A percentile compares a stretch with the other conserved stretches of the same genome.
Evolutionary conservation across 768 basidiomycete species (phyloP).

Genomic region (Psilocybe subaeruginosa): DNA sequence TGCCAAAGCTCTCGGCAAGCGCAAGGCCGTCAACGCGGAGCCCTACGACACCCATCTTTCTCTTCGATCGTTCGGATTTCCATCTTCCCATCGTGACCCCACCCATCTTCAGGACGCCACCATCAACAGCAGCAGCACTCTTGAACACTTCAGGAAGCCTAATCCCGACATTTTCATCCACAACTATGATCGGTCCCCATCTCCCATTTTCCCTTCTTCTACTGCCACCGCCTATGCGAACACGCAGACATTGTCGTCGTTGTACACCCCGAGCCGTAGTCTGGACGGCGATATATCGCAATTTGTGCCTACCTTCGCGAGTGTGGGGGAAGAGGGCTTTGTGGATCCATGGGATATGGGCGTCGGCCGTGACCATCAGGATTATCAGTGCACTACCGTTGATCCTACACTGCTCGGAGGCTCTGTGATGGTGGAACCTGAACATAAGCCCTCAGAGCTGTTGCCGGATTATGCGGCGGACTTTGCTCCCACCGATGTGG

Average conservation of each 20-base stretch:
- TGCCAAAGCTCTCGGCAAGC: conserved; percentile 36
- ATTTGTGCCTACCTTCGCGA: neutral
- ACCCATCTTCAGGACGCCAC: neutral
- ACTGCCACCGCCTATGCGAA: neutral
- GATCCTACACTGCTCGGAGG: conserved; percentile 17
- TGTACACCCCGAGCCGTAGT: neutral
- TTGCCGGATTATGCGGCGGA: neutral
- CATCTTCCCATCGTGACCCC: neutral
- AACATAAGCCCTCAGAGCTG: neutral
- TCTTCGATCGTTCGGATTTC: neutral
- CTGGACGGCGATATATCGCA: neutral
- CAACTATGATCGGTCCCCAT: neutral
- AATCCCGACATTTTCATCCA: conserved; percentile 5
- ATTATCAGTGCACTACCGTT: conserved; percentile 9
- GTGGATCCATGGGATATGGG: neutral
- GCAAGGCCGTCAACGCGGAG: conserved; percentile 22
- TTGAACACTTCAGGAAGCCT: neutral
- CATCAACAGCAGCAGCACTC: neutral
- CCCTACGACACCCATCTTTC: neutral
- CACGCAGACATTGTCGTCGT: neutral
- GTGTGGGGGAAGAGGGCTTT: too few species aligned
- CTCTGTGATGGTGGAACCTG: neutral
- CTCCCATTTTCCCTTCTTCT: neutral
- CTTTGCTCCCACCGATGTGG: neutral
- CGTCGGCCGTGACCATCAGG: neutral